phyloP scores from a whole-genome alignment of 148 eudicot species.

The Cornus controversa region DNA sequence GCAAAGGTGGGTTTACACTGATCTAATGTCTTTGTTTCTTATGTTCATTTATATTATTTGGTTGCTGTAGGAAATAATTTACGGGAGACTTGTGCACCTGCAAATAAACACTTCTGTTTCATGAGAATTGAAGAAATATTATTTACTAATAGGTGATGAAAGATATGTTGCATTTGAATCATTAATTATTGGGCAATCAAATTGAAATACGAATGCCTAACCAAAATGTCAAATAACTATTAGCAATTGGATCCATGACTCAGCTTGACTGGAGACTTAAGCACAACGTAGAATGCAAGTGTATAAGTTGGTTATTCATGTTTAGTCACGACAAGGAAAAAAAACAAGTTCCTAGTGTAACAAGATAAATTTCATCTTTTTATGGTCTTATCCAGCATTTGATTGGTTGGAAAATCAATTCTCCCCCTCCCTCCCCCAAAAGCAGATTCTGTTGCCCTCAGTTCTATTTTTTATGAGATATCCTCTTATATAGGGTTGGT shows the following conservation, averaged over 20 bases:
- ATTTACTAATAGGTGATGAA: not conserved
- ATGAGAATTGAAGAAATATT: not conserved
- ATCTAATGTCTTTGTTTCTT: not conserved
- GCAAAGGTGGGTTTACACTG: constrained; percentile 53
- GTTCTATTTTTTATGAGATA: no score
- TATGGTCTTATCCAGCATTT: no score
- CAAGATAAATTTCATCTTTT: not conserved
- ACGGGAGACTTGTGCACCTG: not conserved
- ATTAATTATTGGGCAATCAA: no score
- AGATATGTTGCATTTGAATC: not conserved
- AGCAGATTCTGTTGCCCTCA: no score
- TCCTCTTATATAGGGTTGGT: no score
- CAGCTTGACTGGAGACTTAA: no score
- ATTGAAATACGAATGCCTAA: no score
- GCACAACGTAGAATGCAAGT: no score
- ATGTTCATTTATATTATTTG: not conserved
- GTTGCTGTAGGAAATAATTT: not conserved
- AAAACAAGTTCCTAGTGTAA: not conserved
- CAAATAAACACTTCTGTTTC: not conserved
- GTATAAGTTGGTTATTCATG: not conserved
- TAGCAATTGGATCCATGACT: no score
- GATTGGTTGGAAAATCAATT: not conserved
- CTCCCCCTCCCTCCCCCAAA: no score
- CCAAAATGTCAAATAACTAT: no score
- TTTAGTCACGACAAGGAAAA: not conserved